Conservation (phyloP, 73 alveolate genomes). For the Paramecium biaurelia region DNA sequence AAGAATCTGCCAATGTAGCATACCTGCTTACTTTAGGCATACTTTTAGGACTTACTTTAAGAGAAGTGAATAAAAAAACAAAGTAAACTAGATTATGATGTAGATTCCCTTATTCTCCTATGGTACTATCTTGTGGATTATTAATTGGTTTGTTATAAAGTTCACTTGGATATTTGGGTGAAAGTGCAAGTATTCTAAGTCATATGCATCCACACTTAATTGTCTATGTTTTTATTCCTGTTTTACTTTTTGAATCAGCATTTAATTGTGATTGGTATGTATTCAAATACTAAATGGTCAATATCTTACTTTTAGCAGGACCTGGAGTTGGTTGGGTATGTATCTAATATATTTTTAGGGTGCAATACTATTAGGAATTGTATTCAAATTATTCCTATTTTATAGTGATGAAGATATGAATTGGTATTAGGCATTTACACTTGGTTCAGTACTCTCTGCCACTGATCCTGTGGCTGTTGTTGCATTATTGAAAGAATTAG, state of each 20-base stretch:
- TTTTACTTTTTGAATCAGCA: slow-evolving; percentile 65
- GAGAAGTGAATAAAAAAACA: slow-evolving; percentile 15
- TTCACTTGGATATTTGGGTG: slow-evolving; percentile 45
- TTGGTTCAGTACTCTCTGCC: slow-evolving; percentile 73
- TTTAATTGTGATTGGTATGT: slow-evolving; percentile 69
- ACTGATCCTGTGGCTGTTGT: slow-evolving; percentile 83
- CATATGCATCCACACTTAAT: slow-evolving; percentile 63
- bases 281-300: slow-evolving; percentile 51
- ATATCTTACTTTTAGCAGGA: slow-evolving; percentile 58
- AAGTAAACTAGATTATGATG: not conserved
- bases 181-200: slow-evolving; percentile 52
- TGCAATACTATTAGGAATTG: slow-evolving; percentile 67
- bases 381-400: slow-evolving; percentile 62
- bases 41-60: slow-evolving; percentile 17
- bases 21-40: slow-evolving; percentile 17
- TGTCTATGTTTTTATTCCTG: slow-evolving; percentile 56
- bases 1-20: not conserved
- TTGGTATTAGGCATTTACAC: slow-evolving; percentile 68
- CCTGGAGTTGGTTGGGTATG: slow-evolving; percentile 60
- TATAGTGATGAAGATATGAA: slow-evolving; percentile 68
- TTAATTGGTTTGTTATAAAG: slow-evolving; percentile 47
- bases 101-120: slow-evolving; percentile 69
- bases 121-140: slow-evolving; percentile 58
- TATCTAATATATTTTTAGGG: not conserved
- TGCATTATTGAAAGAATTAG: slow-evolving; percentile 69